phyloP scores from a whole-genome alignment of 495 filamentous ascomycete species.

The Hypoxylon rickii region DNA sequence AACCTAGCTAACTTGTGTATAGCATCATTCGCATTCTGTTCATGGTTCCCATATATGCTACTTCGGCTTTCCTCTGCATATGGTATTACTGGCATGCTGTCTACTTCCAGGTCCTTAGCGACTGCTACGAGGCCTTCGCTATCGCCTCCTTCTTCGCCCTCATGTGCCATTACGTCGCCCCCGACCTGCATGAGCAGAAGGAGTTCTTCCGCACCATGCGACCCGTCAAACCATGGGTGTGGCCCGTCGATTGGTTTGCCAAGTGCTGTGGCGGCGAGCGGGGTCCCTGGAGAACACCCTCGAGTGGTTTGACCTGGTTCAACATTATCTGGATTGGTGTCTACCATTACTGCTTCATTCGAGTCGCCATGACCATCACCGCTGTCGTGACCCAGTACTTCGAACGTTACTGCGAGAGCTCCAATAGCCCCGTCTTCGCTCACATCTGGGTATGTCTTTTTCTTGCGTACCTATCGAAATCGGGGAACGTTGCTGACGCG shows the following conservation, averaged over 20 bases:
- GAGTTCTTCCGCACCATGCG: slow-evolving; percentile 76
- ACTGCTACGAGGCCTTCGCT: slow-evolving; percentile 92
- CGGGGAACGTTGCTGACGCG: slow-evolving; percentile 13
- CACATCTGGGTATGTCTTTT: slow-evolving; percentile 74
- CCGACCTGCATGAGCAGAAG: slow-evolving; percentile 82
- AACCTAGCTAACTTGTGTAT: slow-evolving; percentile 18
- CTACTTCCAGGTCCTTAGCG: slow-evolving; percentile 79
- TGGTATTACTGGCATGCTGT: slow-evolving; percentile 79
- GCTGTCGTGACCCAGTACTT: slow-evolving; percentile 73
- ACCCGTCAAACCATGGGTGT: slow-evolving; percentile 72
- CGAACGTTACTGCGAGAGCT: slow-evolving; percentile 76
- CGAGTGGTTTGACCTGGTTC: slow-evolving; percentile 91
- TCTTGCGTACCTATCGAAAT: background rate
- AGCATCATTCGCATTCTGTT: slow-evolving; percentile 88
- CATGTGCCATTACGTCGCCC: slow-evolving; percentile 81
- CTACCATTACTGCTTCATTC: slow-evolving; percentile 89
- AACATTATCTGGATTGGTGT: slow-evolving; percentile 87
- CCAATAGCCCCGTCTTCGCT: slow-evolving; percentile 74
- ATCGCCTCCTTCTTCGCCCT: slow-evolving; percentile 92
- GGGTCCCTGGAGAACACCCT: slow-evolving; percentile 72
- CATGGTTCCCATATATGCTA: slow-evolving; percentile 86
- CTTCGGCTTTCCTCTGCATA: slow-evolving; percentile 77
- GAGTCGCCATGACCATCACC: slow-evolving; percentile 81
- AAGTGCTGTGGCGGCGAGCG: slow-evolving; percentile 68
- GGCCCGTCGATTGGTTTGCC: slow-evolving; percentile 71